These are phyloP conservation scores for Pseudozyma sp. DNA, from an alignment of 1,284 basidiomycete species.

Conservation along the genomic window DNA sequence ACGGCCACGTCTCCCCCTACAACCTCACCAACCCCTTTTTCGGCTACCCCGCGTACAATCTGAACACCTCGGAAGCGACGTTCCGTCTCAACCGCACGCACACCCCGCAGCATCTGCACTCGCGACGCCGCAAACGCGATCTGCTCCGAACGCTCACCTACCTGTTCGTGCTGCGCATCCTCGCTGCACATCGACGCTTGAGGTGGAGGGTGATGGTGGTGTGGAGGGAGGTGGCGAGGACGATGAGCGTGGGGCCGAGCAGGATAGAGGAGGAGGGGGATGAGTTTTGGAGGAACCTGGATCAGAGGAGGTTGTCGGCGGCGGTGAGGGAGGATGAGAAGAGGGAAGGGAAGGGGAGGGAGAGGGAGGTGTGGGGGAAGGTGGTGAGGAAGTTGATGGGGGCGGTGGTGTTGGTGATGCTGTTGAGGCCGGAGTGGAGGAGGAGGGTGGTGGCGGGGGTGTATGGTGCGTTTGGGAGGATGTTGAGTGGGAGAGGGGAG, in stretches of 20 bases:
- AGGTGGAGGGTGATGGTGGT: conserved; percentile 37
- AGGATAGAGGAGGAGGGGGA: conserved; percentile 18
- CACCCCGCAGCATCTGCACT: conserved; percentile 48
- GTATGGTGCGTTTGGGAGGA: conserved; percentile 1
- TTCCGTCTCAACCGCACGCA: conserved; percentile 16
- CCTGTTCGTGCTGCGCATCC: conserved; percentile 63
- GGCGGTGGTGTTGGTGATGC: conserved; percentile 18
- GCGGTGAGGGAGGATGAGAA: background rate
- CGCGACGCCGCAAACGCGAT: conserved; percentile 60
- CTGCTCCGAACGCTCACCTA: conserved; percentile 65
- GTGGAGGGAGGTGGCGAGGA: conserved; percentile 18
- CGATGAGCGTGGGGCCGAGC: conserved; percentile 15
- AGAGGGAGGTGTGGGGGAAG: background rate
- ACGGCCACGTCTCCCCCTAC: conserved; percentile 68
- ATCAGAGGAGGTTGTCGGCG: conserved; percentile 17
- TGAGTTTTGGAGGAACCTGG: conserved; percentile 40
- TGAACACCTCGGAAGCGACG: conserved; percentile 7
- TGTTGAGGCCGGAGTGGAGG: conserved; percentile 39
- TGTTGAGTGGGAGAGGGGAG: background rate
- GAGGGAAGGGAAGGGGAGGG: background rate
- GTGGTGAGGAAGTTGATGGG: conserved; percentile 19
- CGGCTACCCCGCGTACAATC: conserved; percentile 77
- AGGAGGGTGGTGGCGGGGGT: conserved; percentile 16
- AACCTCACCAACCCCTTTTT: conserved; percentile 79
- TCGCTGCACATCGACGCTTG: conserved; percentile 54